Evolutionary conservation across 2,329 filamentous ascomycete genomes (phyloP), one percentile per base, ranked within the genome.

Genomic region (Pseudohalonectria lignicola): DNA sequence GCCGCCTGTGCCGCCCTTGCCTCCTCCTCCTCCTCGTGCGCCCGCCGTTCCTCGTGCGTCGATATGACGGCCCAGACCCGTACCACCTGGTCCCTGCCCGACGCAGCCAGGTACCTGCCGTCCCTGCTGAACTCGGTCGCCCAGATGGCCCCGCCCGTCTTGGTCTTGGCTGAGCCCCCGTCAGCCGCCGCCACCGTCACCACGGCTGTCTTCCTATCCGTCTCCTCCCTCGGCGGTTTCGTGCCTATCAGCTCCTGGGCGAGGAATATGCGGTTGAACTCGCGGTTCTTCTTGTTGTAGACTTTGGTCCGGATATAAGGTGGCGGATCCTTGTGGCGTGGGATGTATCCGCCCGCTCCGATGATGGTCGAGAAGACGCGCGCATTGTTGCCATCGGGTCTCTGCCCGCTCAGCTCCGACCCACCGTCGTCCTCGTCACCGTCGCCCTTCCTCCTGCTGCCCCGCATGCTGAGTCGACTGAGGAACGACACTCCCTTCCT

Each of bases 401-500:
- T 75, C 25, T 63, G 58, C 47, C 77, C 74, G 46, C 74, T 73
- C 34, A 77, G 57, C 49, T 88, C 85, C 2, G 82, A 86, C 50
- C 75, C 79, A 59, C 81, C 76, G 47, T 82, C 78, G 46, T 68
- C 67, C 38, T 62, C 55, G 31, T 68, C 66, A 40, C 73, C 69
- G 20, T 71, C 64, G 43, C 76, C 75, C 54, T 83, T 86, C 60
- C 82, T 93, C 64, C 86, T 87, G 43, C 70, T 72, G 44, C 74
- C 71, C 26, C 79, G 76, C 57, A 96, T 79, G 49, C 69, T 71
- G 39, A 81, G 71, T 39, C 87, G 83, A 57, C 86, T 93, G 20
- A 98, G 74, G 55, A 98, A 94, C 12, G 87, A 94, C 15, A 82
- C 76, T 20, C 84, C 82, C 64, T 94, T 95, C 59, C 83, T 94